Conservation (phyloP, 169 alveolate genomes). For the Plasmodium reichenowi region DNA sequence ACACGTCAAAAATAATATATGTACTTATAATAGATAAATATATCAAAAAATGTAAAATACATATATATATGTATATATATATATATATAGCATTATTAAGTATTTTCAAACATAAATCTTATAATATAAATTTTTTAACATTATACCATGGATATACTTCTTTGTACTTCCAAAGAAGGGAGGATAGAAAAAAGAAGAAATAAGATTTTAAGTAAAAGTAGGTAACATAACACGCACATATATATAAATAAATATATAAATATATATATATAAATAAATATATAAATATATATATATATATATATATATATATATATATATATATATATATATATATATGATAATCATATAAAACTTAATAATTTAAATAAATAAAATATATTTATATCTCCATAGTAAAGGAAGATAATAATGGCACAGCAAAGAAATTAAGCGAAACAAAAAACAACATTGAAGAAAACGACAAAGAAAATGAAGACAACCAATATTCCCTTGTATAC, state of each 20-base stretch:
- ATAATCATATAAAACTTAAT: neutral
- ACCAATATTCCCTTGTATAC: neutral
- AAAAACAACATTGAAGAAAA: neutral
- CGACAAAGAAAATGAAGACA: neutral
- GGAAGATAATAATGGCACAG: neutral
- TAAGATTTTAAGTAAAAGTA: slow-evolving; percentile 44
- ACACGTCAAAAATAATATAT: no score
- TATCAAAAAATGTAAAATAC: no score
- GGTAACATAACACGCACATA: neutral
- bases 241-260: no score
- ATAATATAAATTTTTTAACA: neutral
- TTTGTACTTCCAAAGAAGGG: slow-evolving; percentile 39
- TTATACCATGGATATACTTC: slow-evolving; percentile 19
- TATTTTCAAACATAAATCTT: no score
- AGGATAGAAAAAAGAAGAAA: slow-evolving; percentile 68
- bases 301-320: no score
- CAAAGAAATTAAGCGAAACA: neutral
- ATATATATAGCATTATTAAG: no score
- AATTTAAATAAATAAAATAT: neutral
- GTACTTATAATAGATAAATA: no score
- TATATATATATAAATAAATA: no score
- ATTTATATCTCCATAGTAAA: neutral
- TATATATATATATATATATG: no score
- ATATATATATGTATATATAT: no score
- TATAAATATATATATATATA: no score